phyloP scores from a whole-genome alignment of 345 rosid genomes.

The Brassica juncea region DNA sequence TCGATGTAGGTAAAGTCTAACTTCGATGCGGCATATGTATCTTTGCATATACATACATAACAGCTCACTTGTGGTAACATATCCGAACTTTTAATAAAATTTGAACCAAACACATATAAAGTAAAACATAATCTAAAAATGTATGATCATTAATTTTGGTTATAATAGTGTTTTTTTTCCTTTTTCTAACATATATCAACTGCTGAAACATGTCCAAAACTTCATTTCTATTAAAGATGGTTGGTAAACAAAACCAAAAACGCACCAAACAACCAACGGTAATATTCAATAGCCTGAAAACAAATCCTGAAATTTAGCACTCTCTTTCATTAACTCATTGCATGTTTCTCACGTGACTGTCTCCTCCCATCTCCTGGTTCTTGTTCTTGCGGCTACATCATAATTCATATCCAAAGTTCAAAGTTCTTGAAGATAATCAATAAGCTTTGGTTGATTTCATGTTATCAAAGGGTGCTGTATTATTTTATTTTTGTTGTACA shows the following conservation, averaged over 20 bases:
- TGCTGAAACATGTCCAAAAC: background rate
- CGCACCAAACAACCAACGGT: background rate
- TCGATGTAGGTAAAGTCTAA: background rate
- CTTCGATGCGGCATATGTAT: background rate
- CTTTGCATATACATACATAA: background rate
- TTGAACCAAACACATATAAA: background rate
- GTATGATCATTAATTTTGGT: background rate
- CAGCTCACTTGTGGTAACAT: background rate
- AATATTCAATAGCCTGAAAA: background rate
- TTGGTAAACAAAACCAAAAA: background rate
- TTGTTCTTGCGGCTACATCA: background rate
- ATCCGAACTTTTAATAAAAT: background rate
- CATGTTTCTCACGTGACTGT: background rate
- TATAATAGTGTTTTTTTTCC: background rate
- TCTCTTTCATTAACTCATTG: background rate
- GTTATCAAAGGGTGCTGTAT: background rate
- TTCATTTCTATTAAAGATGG: background rate
- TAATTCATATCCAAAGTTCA: background rate
- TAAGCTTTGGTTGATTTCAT: background rate
- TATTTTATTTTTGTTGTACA: constrained; percentile 36
- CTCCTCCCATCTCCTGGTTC: background rate
- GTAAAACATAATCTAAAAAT: background rate
- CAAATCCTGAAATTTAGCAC: background rate
- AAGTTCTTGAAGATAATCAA: background rate
- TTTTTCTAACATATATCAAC: background rate